Percentiles rank a stretch among this genome's conserved stretches.
These are phyloP conservation scores for Umbellularia californica DNA, from an alignment of 164 flowering plant species.

Conservation along the genomic window DNA sequence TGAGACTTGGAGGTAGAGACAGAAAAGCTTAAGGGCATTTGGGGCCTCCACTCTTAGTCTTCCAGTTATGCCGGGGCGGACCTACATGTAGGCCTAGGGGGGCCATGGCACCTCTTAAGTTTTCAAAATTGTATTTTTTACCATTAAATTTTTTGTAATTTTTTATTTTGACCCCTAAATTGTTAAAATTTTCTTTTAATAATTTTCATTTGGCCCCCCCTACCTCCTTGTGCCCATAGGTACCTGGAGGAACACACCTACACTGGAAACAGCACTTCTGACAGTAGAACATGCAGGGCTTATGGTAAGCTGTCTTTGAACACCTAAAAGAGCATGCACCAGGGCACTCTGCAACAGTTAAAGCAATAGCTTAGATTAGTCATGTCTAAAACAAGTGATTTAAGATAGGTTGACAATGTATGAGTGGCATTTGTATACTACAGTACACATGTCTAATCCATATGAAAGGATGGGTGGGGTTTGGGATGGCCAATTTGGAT, in stretches of 20 bases:
- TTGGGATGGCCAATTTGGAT: not conserved
- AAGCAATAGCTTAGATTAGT: not conserved
- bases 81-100: no score
- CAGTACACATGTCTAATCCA: not conserved
- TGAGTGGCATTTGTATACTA: not conserved
- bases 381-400: not conserved
- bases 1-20: no score
- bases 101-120: no score
- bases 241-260: constrained; percentile 24
- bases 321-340: constrained; percentile 14
- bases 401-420: not conserved
- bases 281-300: constrained; percentile 26
- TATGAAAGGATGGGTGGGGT: not conserved
- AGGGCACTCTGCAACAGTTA: constrained; percentile 15
- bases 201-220: no score
- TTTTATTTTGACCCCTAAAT: no score
- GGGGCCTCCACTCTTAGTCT: constrained; percentile 22
- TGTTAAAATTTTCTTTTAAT: no score
- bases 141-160: no score
- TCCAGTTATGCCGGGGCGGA: no score
- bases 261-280: constrained; percentile 23
- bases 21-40: constrained; percentile 15
- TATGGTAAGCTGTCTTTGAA: constrained; percentile 16
- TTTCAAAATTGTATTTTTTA: no score
- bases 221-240: constrained; percentile 21